Percentiles rank a stretch among this genome's conserved stretches.
Evolutionary conservation across 257 asterid species (phyloP).

Genomic region (Primulina eburnea): DNA sequence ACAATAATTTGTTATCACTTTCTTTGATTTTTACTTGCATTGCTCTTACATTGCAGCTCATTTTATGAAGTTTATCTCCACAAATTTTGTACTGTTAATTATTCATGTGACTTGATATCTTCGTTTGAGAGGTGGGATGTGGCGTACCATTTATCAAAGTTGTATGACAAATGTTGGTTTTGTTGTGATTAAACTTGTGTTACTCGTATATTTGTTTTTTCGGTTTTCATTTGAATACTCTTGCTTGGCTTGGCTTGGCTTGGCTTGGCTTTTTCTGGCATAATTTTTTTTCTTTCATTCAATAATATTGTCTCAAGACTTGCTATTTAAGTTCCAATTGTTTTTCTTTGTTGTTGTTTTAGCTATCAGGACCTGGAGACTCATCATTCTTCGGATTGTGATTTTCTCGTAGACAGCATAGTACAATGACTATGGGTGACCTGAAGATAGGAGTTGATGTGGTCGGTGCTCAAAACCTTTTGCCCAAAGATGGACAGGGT

Average conservation of each 20-base stretch:
- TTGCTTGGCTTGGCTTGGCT: no score
- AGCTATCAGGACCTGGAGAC: slow-evolving; percentile 25
- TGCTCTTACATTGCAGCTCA: slow-evolving; percentile 26
- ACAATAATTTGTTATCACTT: slow-evolving; percentile 3
- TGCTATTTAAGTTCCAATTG: neutral
- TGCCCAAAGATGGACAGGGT: slow-evolving; percentile 91
- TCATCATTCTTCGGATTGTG: slow-evolving; percentile 17
- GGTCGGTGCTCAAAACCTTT: slow-evolving; percentile 72
- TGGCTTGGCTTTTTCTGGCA: neutral
- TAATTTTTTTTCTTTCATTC: neutral
- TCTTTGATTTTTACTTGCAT: slow-evolving; percentile 12
- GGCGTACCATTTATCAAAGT: neutral
- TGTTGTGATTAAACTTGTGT: neutral
- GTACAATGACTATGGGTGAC: slow-evolving; percentile 48
- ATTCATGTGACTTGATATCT: slow-evolving; percentile 5
- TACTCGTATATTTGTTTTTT: neutral
- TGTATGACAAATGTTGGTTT: slow-evolving; percentile 8
- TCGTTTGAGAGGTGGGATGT: neutral
- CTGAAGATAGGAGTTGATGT: slow-evolving; percentile 82
- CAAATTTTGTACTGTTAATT: neutral
- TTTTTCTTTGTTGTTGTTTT: slow-evolving; percentile 17
- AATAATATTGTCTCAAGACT: neutral
- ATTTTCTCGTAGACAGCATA: slow-evolving; percentile 19
- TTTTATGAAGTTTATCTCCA: slow-evolving; percentile 10
- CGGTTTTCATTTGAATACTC: neutral